Evolutionary conservation across 805 yeast genomes (phyloP).

Genomic region (Teunomyces aglyptinius): DNA sequence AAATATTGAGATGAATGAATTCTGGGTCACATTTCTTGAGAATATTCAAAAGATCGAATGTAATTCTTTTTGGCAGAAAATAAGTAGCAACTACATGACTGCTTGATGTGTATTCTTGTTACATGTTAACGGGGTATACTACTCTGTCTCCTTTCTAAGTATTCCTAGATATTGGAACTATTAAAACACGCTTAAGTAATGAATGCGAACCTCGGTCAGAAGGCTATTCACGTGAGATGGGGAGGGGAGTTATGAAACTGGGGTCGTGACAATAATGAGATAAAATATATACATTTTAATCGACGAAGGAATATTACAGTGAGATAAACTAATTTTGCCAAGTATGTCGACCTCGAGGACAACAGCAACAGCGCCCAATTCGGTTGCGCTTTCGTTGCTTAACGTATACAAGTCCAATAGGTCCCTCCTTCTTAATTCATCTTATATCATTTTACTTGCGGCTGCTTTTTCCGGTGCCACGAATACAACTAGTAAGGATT

Average conservation of each 20-base stretch:
- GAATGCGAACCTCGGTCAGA: not conserved
- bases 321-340: not conserved
- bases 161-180: not conserved
- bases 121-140: too few species aligned
- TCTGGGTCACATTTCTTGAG: not conserved
- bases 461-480: conserved; percentile 46
- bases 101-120: too few species aligned
- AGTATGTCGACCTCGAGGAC: not conserved
- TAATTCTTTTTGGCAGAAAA: too few species aligned
- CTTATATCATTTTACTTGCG: conserved; percentile 40
- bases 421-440: conserved; percentile 38
- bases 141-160: not conserved
- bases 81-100: too few species aligned
- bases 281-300: not conserved
- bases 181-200: not conserved
- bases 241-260: not conserved
- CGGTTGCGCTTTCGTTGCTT: conserved; percentile 19
- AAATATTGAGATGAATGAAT: conserved; percentile 7
- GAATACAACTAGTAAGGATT: conserved; percentile 15
- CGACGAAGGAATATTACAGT: not conserved
- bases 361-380: not conserved
- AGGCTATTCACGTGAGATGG: conserved; percentile 1
- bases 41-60: not conserved
- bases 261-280: conserved; percentile 4
- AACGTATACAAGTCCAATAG: conserved; percentile 40